A percentile compares a stretch with the other conserved stretches of the same genome.
phyloP scores from a whole-genome alignment of 176 grass and related monocot species.

The Ensete glaucum region DNA sequence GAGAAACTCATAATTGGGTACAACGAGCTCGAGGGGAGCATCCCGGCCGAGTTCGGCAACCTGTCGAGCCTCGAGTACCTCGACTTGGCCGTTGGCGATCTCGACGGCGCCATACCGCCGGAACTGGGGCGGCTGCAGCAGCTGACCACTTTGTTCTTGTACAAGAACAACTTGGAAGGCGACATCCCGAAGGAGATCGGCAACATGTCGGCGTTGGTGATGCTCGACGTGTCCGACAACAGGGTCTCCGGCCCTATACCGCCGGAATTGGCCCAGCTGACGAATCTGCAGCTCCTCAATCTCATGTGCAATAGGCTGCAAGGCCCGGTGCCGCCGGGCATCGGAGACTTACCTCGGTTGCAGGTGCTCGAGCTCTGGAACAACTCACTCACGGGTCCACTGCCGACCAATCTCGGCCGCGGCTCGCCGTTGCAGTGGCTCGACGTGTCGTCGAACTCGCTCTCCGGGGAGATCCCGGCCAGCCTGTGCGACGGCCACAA shows the following conservation, averaged over 20 bases:
- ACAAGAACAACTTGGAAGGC: constrained; percentile 61
- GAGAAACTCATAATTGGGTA: constrained; percentile 82
- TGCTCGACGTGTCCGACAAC: constrained; percentile 80
- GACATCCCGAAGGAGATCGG: constrained; percentile 63
- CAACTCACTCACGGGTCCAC: constrained; percentile 61
- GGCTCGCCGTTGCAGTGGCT: constrained; percentile 74
- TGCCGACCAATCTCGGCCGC: constrained; percentile 47
- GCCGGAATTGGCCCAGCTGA: constrained; percentile 39
- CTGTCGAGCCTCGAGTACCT: constrained; percentile 61
- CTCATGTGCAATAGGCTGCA: constrained; percentile 83
- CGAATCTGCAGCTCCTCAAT: constrained; percentile 54
- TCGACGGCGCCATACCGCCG: constrained; percentile 50
- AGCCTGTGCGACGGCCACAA: constrained; percentile 56
- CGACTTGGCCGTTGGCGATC: constrained; percentile 56
- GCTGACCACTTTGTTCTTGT: constrained; percentile 61
- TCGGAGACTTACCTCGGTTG: constrained; percentile 49
- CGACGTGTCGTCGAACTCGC: constrained; percentile 71
- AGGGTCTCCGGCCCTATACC: constrained; percentile 48
- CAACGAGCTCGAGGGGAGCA: constrained; percentile 67
- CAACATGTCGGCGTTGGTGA: constrained; percentile 48
- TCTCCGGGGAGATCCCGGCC: constrained; percentile 37
- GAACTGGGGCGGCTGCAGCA: constrained; percentile 51
- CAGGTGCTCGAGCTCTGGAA: constrained; percentile 89
- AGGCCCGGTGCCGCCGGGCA: constrained; percentile 43
- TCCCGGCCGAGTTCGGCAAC: constrained; percentile 63